A percentile compares a stretch with the other conserved stretches of the same genome.
These are phyloP conservation scores for Hypoxylon sp. DNA, from an alignment of 2,329 filamentous ascomycete species.

Conservation along the genomic window DNA sequence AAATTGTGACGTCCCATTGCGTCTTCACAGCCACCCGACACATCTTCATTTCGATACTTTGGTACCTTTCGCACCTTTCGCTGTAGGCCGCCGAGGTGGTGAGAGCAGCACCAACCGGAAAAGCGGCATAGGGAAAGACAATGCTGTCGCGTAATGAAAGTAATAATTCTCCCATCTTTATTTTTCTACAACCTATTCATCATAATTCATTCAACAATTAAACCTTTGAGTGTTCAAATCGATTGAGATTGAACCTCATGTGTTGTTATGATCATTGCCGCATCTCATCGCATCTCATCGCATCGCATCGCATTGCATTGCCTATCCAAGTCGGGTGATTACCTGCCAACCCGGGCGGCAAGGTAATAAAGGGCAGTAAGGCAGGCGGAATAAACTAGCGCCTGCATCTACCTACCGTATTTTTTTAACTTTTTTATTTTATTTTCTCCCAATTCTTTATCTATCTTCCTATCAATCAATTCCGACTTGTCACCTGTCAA, in stretches of 20 bases:
- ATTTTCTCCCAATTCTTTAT: constrained; percentile 21
- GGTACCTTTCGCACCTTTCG: constrained; percentile 6
- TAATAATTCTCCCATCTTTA: background rate
- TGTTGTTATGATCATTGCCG: too few relatives aligned
- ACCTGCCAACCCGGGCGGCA: constrained; percentile 15
- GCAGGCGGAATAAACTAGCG: too few relatives aligned
- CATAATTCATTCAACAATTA: constrained; percentile 9
- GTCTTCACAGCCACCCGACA: constrained; percentile 26
- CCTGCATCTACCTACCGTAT: too few relatives aligned
- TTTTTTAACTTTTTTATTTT: too few relatives aligned
- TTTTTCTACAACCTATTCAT: background rate
- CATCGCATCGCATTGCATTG: too few relatives aligned
- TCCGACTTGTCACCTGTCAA: too few relatives aligned
- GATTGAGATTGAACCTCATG: too few relatives aligned
- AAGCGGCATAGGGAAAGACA: constrained; percentile 18
- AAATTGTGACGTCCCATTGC: constrained; percentile 24
- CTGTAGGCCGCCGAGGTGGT: too few relatives aligned
- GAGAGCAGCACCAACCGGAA: constrained; percentile 19
- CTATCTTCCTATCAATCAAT: constrained; percentile 5
- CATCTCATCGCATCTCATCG: too few relatives aligned
- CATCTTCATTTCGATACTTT: background rate
- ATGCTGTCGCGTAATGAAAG: constrained; percentile 8
- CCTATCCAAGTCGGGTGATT: constrained; percentile 1
- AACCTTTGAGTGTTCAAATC: too few relatives aligned
- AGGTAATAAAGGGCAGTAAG: constrained; percentile 4